A percentile compares a stretch with the other conserved stretches of the same genome.
Conservation (phyloP, 1,139 yeast genomes). For the Candida buenavistaensis region DNA sequence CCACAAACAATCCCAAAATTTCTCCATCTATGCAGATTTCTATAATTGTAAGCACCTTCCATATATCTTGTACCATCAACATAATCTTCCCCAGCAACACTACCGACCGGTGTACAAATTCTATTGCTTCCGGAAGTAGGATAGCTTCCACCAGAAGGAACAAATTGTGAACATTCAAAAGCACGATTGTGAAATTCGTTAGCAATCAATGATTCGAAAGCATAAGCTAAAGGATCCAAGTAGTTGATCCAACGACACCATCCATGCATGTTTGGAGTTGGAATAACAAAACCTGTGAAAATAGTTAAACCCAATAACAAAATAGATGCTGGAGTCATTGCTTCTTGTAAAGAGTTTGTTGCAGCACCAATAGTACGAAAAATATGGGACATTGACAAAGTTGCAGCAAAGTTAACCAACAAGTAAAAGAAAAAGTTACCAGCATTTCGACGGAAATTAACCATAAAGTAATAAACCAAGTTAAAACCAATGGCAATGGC, state of each 20-base stretch:
- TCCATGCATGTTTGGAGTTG: constrained; percentile 57
- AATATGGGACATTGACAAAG: constrained; percentile 55
- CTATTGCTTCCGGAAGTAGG: constrained; percentile 19
- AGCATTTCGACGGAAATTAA: constrained; percentile 54
- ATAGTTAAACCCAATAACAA: constrained; percentile 53
- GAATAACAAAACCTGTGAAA: constrained; percentile 61
- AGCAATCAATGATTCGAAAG: constrained; percentile 55
- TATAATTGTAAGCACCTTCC: constrained; percentile 44
- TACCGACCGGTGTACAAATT: constrained; percentile 65
- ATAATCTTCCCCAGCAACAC: constrained; percentile 51
- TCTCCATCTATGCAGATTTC: constrained; percentile 72
- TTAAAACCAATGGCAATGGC: constrained; percentile 45
- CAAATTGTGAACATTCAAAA: constrained; percentile 47
- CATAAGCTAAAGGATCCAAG: constrained; percentile 57
- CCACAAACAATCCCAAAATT: constrained; percentile 71
- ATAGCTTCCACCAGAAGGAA: constrained; percentile 52
- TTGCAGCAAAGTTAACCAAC: constrained; percentile 41
- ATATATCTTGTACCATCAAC: constrained; percentile 65
- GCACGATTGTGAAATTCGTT: constrained; percentile 53
- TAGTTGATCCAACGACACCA: constrained; percentile 66
- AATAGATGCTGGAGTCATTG: constrained; percentile 63
- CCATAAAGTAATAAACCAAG: constrained; percentile 57
- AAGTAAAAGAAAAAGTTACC: constrained; percentile 61
- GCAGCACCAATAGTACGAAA: constrained; percentile 63
- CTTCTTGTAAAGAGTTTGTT: constrained; percentile 55